phyloP scores from a whole-genome alignment of 2,329 filamentous ascomycete genomes.

The Colletotrichum phormii region DNA sequence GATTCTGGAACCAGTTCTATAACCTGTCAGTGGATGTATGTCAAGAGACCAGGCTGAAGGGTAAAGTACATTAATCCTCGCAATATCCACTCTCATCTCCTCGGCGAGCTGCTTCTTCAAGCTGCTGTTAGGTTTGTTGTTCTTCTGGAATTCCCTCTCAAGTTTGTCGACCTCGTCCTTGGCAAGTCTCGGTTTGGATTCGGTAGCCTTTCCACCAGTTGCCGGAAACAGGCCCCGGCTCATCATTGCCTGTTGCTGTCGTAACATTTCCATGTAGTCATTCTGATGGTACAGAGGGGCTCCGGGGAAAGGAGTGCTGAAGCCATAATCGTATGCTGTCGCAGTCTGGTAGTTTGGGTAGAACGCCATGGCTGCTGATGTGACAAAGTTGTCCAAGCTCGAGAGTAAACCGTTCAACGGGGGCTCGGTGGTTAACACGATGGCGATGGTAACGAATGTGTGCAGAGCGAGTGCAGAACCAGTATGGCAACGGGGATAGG shows the following conservation, averaged over 20 bases:
- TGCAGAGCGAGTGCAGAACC: neutral
- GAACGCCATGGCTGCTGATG: slow-evolving; percentile 29
- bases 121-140: slow-evolving; percentile 73
- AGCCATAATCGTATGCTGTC: slow-evolving; percentile 26
- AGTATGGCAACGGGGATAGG: neutral
- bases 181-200: slow-evolving; percentile 65
- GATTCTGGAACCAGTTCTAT: slow-evolving; percentile 78
- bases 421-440: neutral
- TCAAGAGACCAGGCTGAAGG: slow-evolving; percentile 28
- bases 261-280: slow-evolving; percentile 15
- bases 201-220: slow-evolving; percentile 48
- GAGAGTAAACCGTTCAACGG: neutral
- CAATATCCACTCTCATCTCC: slow-evolving; percentile 70
- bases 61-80: slow-evolving; percentile 68
- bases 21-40: slow-evolving; percentile 43
- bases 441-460: slow-evolving; percentile 10
- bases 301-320: slow-evolving; percentile 17
- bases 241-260: slow-evolving; percentile 37
- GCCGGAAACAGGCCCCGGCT: slow-evolving; percentile 15
- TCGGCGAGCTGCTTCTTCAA: slow-evolving; percentile 72
- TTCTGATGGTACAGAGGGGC: slow-evolving; percentile 26
- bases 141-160: slow-evolving; percentile 72
- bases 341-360: slow-evolving; percentile 26
- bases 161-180: slow-evolving; percentile 70
- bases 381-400: neutral